Percentiles rank a stretch among this genome's conserved stretches.
phyloP scores from a whole-genome alignment of 1,284 basidiomycete species.

The Fistulinella cinereoalba region DNA sequence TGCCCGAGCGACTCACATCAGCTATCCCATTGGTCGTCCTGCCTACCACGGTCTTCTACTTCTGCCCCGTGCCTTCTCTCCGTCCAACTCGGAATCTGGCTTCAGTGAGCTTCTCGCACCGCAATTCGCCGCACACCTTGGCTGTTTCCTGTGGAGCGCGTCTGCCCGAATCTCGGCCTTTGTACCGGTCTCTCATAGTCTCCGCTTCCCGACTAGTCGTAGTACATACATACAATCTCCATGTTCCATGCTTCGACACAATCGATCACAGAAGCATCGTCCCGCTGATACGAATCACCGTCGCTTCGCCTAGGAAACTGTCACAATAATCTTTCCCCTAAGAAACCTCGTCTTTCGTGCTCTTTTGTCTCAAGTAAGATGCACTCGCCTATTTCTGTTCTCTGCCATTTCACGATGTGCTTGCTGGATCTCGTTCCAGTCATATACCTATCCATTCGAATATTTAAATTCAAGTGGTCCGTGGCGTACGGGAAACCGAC shows the following conservation, averaged over 20 bases:
- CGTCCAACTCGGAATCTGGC: conserved; percentile 1
- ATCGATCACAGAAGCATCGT: conserved; percentile 3
- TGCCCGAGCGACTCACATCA: background rate
- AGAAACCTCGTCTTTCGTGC: conserved; percentile 1
- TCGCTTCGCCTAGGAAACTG: conserved; percentile 34
- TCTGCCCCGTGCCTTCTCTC: background rate
- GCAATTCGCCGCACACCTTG: background rate
- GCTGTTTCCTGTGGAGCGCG: too few species aligned
- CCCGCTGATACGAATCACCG: conserved; percentile 11
- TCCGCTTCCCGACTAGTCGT: background rate
- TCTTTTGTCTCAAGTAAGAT: conserved; percentile 4
- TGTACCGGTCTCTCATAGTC: background rate
- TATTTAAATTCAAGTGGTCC: conserved; percentile 8
- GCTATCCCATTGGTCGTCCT: conserved; percentile 9
- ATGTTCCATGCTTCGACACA: background rate
- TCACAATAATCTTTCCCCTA: conserved; percentile 60
- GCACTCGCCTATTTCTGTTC: conserved; percentile 66
- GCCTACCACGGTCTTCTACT: conserved; percentile 9
- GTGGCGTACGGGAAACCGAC: conserved; percentile 22
- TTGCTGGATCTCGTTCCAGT: conserved; percentile 79
- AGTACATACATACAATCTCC: background rate
- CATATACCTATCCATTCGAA: conserved; percentile 60
- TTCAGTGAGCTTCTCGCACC: conserved; percentile 2
- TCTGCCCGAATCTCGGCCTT: background rate
- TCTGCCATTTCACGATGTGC: conserved; percentile 88